These are phyloP conservation scores for Daldinia concentrica DNA, from an alignment of 495 filamentous ascomycete species.

Conservation along the genomic window DNA sequence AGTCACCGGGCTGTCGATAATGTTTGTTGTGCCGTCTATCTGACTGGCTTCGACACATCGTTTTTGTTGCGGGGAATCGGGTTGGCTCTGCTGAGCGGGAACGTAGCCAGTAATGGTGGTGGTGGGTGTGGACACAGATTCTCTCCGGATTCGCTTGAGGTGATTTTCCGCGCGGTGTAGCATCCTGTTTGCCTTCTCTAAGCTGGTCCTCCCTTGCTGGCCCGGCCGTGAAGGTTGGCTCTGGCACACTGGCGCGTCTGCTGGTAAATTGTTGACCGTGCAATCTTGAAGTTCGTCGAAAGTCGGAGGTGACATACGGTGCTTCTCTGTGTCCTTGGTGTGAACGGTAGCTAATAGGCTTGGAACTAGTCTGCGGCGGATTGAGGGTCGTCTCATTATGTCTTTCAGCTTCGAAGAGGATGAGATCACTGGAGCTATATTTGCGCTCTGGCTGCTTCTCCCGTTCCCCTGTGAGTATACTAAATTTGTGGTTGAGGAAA, in stretches of 20 bases:
- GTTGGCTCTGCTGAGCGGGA: conserved; percentile 40
- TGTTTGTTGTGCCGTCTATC: conserved; percentile 16
- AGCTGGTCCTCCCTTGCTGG: conserved; percentile 23
- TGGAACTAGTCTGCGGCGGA: conserved; percentile 34
- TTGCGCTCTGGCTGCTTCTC: conserved; percentile 14
- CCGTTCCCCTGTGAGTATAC: conserved; percentile 5
- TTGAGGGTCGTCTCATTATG: conserved; percentile 41
- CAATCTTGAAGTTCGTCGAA: conserved; percentile 38
- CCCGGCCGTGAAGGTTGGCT: conserved; percentile 14
- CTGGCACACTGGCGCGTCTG: conserved; percentile 9
- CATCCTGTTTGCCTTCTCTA: conserved; percentile 8
- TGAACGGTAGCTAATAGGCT: conserved; percentile 29
- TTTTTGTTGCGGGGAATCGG: conserved; percentile 15
- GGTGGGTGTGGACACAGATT: conserved; percentile 63
- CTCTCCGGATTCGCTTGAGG: conserved; percentile 27
- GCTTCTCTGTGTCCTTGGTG: conserved; percentile 24
- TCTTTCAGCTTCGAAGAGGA: conserved; percentile 45
- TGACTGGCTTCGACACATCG: conserved; percentile 8
- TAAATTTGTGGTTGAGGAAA: conserved; percentile 32
- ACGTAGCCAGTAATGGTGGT: conserved; percentile 66
- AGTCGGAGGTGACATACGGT: conserved; percentile 38
- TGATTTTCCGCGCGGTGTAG: conserved; percentile 8
- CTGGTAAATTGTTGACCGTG: conserved; percentile 28
- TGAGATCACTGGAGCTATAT: conserved; percentile 47
- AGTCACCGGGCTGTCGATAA: conserved; percentile 5